Conservation (phyloP, 2,329 filamentous ascomycete genomes). For the Penicillium paneum region DNA sequence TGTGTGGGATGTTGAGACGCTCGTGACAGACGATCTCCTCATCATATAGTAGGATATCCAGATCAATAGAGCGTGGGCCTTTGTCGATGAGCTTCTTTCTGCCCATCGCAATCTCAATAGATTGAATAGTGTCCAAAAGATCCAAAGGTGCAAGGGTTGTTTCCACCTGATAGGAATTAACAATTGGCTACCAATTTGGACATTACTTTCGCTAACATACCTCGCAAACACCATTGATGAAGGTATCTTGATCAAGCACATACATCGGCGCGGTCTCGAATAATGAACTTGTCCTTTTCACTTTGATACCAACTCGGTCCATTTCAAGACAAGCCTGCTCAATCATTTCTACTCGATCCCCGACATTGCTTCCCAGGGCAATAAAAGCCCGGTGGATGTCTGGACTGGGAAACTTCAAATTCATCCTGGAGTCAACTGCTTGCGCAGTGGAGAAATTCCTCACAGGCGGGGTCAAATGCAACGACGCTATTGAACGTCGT, state of each 20-base stretch:
- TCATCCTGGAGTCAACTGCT: slow-evolving; percentile 13
- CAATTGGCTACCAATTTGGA: background rate
- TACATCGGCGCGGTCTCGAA: slow-evolving; percentile 99
- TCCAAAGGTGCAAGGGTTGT: slow-evolving; percentile 71
- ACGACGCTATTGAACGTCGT: background rate
- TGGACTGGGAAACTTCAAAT: slow-evolving; percentile 1
- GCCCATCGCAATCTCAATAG: slow-evolving; percentile 76
- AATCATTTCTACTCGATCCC: slow-evolving; percentile 79
- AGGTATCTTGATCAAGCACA: slow-evolving; percentile 79
- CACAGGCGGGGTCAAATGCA: slow-evolving; percentile 7
- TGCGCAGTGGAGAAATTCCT: slow-evolving; percentile 21
- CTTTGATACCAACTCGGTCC: slow-evolving; percentile 66
- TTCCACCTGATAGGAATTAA: slow-evolving; percentile 60
- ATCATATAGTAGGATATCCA: slow-evolving; percentile 86
- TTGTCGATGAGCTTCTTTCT: slow-evolving; percentile 85
- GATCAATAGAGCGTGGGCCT: slow-evolving; percentile 87
- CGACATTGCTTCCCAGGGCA: slow-evolving; percentile 88
- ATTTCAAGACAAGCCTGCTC: slow-evolving; percentile 79
- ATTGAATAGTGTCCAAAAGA: slow-evolving; percentile 76
- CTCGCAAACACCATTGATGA: slow-evolving; percentile 91
- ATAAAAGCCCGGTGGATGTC: slow-evolving; percentile 62
- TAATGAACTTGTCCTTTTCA: slow-evolving; percentile 77
- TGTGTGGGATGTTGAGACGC: slow-evolving; percentile 79
- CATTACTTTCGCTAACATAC: slow-evolving; percentile 49
- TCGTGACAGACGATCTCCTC: slow-evolving; percentile 63